phyloP scores from a whole-genome alignment of 495 filamentous ascomycete species.

The Penicillium pancosmium region DNA sequence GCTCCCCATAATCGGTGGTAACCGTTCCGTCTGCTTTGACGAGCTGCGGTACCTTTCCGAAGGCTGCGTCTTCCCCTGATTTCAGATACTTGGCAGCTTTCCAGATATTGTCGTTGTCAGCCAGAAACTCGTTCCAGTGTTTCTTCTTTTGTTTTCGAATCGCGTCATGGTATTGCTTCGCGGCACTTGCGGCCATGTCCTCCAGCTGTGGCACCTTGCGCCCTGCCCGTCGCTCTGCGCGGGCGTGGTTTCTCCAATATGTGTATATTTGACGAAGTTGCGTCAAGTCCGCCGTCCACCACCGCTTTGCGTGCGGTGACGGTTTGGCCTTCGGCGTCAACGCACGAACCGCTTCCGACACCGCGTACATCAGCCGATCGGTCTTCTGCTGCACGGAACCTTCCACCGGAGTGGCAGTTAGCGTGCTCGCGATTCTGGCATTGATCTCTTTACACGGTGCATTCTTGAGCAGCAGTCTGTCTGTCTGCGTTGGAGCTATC shows the following conservation, averaged over 20 bases:
- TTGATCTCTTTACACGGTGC: conserved; percentile 33
- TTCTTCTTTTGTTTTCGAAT: conserved; percentile 31
- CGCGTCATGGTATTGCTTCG: conserved; percentile 27
- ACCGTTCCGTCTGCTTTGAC: conserved; percentile 19
- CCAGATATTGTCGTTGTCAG: conserved; percentile 30
- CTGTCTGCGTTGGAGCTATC: conserved; percentile 15
- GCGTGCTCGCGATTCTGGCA: conserved; percentile 22
- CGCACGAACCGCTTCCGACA: conserved; percentile 6
- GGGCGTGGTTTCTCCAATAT: conserved; percentile 19
- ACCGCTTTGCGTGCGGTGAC: conserved; percentile 21
- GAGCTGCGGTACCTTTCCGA: conserved; percentile 24
- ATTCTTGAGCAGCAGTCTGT: conserved; percentile 33
- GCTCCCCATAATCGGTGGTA: conserved; percentile 20
- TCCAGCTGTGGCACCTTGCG: conserved; percentile 21
- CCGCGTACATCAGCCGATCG: conserved; percentile 19
- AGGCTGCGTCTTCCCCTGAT: conserved; percentile 21
- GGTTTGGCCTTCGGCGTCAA: conserved; percentile 21
- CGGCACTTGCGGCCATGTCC: conserved; percentile 18
- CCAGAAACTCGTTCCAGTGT: conserved; percentile 30
- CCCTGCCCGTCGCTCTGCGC: conserved; percentile 15
- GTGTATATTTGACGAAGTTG: conserved; percentile 14
- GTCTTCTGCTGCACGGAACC: conserved; percentile 26
- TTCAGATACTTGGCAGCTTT: conserved; percentile 30
- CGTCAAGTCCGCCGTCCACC: conserved; percentile 21
- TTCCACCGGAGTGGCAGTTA: conserved; percentile 19